Base-by-base conservation (phyloP, 257 asterid genomes). In the Rauvolfia tetraphylla region DNA sequence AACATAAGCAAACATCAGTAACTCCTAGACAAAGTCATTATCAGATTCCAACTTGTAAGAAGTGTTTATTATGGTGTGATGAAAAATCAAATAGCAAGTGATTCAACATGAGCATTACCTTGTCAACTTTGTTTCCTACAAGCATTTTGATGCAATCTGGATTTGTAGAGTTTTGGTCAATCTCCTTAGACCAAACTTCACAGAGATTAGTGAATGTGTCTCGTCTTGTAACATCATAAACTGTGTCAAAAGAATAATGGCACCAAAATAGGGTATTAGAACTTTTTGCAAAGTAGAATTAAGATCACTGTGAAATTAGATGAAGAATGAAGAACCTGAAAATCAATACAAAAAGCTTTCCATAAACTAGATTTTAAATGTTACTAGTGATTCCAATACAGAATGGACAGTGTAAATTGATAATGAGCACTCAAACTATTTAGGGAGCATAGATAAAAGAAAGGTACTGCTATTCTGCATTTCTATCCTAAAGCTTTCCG, bases 61-160 rank as follows among this genome's bases (percentile, higher is more conserved):
- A 23, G 62, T 22, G 62, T 56, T 20, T 53, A 20, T 5, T 56
- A 7, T 56, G 31, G 14, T 56, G 3, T 6, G 3, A 11, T 12
- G 25, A 27, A 58, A 25, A 58, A 58, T 29, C 66, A 58, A 58
- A 1, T 27, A 58, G 10, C 5, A n/a, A n/a, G 66, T 58, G 34
- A 27, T 58, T 58, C 1, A 9, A 3, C 66, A 58, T 3, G 10
- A 58, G 36, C 18, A 58, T 58, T 87, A 90, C 97, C 97, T 91
- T 91, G 73, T 91, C 98, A 41, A 93, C 98, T 88, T 93, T 93
- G 89, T 93, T 93, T 75, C 98, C 97, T 3, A 93, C 98, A 4
- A 93, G 96, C 98, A 93, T 93, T 90, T 93, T 93, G 81, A 93
- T 90, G 85, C 96, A 91, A 74, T 90, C 96, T 88, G 89, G 94